Evolutionary conservation across 345 rosid genomes (phyloP).

Genomic region (Aquilaria malaccensis): DNA sequence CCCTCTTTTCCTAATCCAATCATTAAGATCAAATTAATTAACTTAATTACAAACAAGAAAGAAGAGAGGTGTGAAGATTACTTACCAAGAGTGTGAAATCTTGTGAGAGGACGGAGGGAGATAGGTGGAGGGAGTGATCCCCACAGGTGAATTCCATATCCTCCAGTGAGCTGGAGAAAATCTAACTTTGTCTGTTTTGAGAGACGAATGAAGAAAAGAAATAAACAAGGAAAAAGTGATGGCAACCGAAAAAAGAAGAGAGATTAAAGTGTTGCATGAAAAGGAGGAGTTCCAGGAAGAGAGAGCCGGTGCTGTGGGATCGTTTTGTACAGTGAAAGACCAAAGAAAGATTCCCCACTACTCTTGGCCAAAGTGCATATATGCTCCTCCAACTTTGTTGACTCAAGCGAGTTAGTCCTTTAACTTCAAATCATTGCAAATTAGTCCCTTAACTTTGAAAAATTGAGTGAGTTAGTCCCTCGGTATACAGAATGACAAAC

Average conservation of each 20-base stretch:
- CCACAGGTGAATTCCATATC: slow-evolving; percentile 31
- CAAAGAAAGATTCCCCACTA: slow-evolving; percentile 26
- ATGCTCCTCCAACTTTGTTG: no score
- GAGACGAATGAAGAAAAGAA: slow-evolving; percentile 1
- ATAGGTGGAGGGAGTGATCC: slow-evolving; percentile 17
- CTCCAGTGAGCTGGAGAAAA: slow-evolving; percentile 19
- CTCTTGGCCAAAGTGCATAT: not conserved
- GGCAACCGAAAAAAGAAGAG: slow-evolving; percentile 14
- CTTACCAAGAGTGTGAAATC: not conserved
- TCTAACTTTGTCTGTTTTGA: slow-evolving; percentile 17
- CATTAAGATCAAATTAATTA: not conserved
- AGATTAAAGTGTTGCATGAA: slow-evolving; percentile 21
- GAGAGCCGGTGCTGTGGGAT: slow-evolving; percentile 31
- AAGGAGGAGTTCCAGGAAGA: slow-evolving; percentile 23
- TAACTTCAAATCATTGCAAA: no score
- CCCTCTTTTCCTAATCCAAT: slow-evolving; percentile 23
- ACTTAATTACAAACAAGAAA: no score
- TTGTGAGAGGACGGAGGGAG: not conserved
- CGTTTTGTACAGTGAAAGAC: slow-evolving; percentile 27
- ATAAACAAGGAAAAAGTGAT: not conserved
- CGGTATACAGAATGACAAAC: no score
- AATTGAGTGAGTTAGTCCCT: no score
- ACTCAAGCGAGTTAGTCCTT: no score
- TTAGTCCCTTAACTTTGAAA: no score
- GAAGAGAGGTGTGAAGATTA: not conserved